Conservation (phyloP, 768 basidiomycete genomes). For the Lentinula aciculospora region DNA sequence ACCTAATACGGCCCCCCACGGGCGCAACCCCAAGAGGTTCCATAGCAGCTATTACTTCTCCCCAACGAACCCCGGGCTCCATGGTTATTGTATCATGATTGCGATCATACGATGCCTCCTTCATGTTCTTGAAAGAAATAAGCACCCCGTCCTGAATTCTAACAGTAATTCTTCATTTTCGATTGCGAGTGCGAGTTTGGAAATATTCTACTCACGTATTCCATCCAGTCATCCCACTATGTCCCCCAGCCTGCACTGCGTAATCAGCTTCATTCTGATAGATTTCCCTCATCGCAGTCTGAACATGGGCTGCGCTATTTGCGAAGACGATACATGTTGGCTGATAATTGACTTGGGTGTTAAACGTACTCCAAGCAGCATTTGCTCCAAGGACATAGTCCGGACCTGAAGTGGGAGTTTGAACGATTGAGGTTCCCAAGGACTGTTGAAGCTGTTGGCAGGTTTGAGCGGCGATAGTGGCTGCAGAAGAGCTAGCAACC, state of each 20-base stretch:
- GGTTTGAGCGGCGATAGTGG: constrained; percentile 8
- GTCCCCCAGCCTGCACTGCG: constrained; percentile 37
- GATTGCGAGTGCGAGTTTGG: not conserved
- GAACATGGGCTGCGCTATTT: constrained; percentile 23
- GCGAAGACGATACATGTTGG: constrained; percentile 26
- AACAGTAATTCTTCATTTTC: not conserved
- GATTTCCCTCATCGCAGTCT: constrained; percentile 30
- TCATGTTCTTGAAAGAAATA: constrained; percentile 32
- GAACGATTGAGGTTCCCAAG: constrained; percentile 20
- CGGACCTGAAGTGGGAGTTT: constrained; percentile 11
- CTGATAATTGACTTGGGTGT: constrained; percentile 14
- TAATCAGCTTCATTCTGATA: constrained; percentile 27
- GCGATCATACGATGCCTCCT: constrained; percentile 29
- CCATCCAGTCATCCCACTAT: constrained; percentile 36
- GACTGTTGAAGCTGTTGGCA: constrained; percentile 16
- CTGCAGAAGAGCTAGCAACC: not conserved
- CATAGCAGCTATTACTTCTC: constrained; percentile 29
- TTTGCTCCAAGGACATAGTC: constrained; percentile 12
- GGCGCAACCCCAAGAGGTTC: constrained; percentile 32
- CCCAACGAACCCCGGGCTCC: constrained; percentile 35
- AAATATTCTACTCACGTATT: constrained; percentile 27
- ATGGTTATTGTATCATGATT: constrained; percentile 29
- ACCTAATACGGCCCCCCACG: not conserved
- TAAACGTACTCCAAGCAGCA: constrained; percentile 28
- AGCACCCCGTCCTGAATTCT: constrained; percentile 34